Evolutionary conservation across 306 rosid genomes (phyloP).

Genomic region (Canavalia gladiata): DNA sequence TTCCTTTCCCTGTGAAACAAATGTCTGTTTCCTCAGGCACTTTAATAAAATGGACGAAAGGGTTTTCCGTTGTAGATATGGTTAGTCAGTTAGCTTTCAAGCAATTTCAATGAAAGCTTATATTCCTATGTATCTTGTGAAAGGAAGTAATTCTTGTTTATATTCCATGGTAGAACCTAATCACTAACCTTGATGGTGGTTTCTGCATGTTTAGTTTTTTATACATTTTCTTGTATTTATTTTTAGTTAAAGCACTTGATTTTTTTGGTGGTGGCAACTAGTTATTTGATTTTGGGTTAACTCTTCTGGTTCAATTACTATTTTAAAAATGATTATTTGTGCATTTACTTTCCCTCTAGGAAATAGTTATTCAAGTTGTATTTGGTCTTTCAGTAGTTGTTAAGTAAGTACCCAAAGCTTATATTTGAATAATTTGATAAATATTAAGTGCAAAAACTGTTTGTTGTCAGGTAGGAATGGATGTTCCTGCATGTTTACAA

Average conservation of each 20-base stretch:
- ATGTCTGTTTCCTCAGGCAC: slow-evolving; percentile 69
- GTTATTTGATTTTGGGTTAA: background rate
- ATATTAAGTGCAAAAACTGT: slow-evolving; percentile 27
- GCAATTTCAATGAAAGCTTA: slow-evolving; percentile 36
- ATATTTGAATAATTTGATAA: slow-evolving; percentile 19
- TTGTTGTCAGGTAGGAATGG: slow-evolving; percentile 77
- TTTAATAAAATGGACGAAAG: slow-evolving; percentile 79
- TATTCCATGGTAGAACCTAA: slow-evolving; percentile 1
- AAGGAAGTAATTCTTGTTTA: slow-evolving; percentile 20
- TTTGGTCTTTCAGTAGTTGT: slow-evolving; percentile 29
- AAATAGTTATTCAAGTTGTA: slow-evolving; percentile 8
- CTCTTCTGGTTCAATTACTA: background rate
- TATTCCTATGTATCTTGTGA: slow-evolving; percentile 29
- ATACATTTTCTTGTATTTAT: background rate
- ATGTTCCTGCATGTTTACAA: slow-evolving; percentile 73
- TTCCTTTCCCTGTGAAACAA: slow-evolving; percentile 84
- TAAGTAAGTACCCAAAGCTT: slow-evolving; percentile 3
- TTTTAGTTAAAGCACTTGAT: background rate
- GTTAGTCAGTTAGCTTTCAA: slow-evolving; percentile 60
- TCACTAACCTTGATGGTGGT: background rate
- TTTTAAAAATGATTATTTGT: background rate
- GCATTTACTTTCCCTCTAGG: background rate
- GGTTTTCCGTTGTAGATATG: slow-evolving; percentile 70
- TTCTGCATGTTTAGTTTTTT: slow-evolving; percentile 14
- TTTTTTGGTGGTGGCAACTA: background rate